Evolutionary conservation across 1,139 yeast species (phyloP).

Genomic region (Suhomyces maxii): DNA sequence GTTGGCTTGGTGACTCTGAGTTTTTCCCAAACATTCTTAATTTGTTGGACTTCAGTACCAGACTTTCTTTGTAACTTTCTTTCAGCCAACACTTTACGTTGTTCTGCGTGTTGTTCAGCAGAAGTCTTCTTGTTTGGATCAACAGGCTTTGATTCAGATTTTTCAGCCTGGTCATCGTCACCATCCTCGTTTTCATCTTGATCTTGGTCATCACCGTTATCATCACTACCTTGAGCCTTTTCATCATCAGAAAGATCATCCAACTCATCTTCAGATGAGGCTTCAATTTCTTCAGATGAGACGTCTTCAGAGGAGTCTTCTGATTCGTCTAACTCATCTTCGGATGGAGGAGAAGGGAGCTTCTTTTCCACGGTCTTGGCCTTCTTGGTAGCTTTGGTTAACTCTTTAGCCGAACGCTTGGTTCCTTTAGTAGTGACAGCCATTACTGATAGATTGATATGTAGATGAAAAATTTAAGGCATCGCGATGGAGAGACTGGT

Average conservation of each 20-base stretch:
- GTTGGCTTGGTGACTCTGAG: constrained; percentile 85
- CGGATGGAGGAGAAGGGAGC: constrained; percentile 20
- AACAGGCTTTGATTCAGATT: constrained; percentile 17
- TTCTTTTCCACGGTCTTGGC: constrained; percentile 24
- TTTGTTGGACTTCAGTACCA: constrained; percentile 80
- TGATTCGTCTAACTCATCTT: constrained; percentile 11
- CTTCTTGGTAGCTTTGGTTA: constrained; percentile 26
- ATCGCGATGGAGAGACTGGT: constrained; percentile 8
- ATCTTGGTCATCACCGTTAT: constrained; percentile 20
- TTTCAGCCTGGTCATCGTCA: constrained; percentile 20
- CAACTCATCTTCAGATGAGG: constrained; percentile 20
- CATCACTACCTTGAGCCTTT: constrained; percentile 20
- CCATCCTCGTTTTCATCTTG: constrained; percentile 20
- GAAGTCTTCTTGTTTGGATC: constrained; percentile 54
- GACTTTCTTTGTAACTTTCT: constrained; percentile 85
- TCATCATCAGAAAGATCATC: constrained; percentile 23
- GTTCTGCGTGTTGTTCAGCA: constrained; percentile 79
- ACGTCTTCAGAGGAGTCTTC: constrained; percentile 5
- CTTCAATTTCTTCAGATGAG: constrained; percentile 13
- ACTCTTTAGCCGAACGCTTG: constrained; percentile 31
- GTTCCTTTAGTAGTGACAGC: constrained; percentile 33
- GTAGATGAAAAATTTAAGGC: constrained; percentile 8
- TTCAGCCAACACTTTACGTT: constrained; percentile 73
- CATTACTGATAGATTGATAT: constrained; percentile 13
- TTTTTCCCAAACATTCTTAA: constrained; percentile 89